Base-by-base conservation (phyloP, 345 rosid genomes). In the thale cress (Arabidopsis thaliana) region DNA sequence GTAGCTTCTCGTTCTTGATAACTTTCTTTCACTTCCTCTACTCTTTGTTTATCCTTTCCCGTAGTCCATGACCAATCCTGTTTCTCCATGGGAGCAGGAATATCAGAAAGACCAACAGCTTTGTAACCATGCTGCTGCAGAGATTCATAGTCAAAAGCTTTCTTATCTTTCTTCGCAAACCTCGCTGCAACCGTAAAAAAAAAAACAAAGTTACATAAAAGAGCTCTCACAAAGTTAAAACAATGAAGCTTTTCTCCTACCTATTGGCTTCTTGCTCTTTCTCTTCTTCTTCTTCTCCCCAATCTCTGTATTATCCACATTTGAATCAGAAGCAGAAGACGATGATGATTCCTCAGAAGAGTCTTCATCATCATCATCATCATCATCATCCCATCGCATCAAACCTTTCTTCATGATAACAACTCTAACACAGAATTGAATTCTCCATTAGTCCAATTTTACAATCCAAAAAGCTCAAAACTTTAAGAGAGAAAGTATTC, bases 21-120 rank as follows among this genome's bases (percentile, higher is more conserved):
- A 36, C 91, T 84, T 79, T 94, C 97, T 67, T 87, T 85, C 45
- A 56, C 80, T 45, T 80, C 85, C 50, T 65, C 80, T 28, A 65
- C 72, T 69, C 82, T 84, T 30, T 73, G 81, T 24, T 73, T 76
- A 65, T 91, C 96, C 77, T 78, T 85, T 40, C 98, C 98, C 3
- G 79, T 84, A 44, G 86, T 82, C 97, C 98, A 94, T 5, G 89
- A 74, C 97, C 97, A 94, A 71, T 94, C 80, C 6, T 64, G 82
- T 63, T 81, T 79, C 37, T 88, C 93, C 70, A 78, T 82, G 10
- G 96, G 96, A 16, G 83, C 69, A 45, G 89, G 91, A 71, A 91
- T 85, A 49, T 82, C 85, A 10, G 93, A 74, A 32, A 91, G 85
- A 7, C 97, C 89, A 50, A 90, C 90, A 0, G 97, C 91, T 84